Base-by-base conservation (phyloP, 148 eudicot species). In the Nyssa sinensis region DNA sequence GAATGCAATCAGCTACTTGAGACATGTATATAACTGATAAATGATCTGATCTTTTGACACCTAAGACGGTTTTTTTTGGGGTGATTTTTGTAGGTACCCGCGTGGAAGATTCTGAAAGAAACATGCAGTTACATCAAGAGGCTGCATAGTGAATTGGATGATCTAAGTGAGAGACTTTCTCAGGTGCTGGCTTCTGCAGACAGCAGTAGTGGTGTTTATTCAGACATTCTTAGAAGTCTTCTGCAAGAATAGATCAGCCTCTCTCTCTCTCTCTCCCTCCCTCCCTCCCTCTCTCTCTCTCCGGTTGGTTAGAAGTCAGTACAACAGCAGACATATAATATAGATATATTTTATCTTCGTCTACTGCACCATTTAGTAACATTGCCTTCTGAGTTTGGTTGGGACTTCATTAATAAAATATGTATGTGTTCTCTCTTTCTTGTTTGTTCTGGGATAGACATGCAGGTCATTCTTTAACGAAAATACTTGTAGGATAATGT, bases 71-170 rank as follows among this genome's bases (percentile, higher is more conserved):
- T 44, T 41, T 8, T 8, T 41, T 41, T 69, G 23, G 30, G 72
- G 24, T 27, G 23, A 44, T 1, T 28, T 29, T 60, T 64, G 35
- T 69, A 86, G 88, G 83, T 66, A 24, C 66, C 85, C 71, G 63
- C 71, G 60, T 66, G 82, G 62, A 79, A 82, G 82, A 66, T 81
- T 49, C 61, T 90, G 63, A 59, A 80, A 76, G 86, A 86, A 74
- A 81, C 81, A 35, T 85, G 95, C 81, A 82, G 69, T 27, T 82
- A 88, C 66, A 86, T 88, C 57, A 81, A 73, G 74, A 82, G 78
- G 41, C 81, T 87, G 37, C 87, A 84, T 17, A 64, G 70, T 44
- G 88, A 90, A 70, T 89, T 82, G 25, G 92, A 88, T 25, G 85
- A 74, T 62, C 64, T 83, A 21, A 83, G 86, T 72, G 85, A 80